These are phyloP conservation scores for Kluyveromyces sp. DNA, from an alignment of 1,139 yeast genomes.

Conservation along the genomic window DNA sequence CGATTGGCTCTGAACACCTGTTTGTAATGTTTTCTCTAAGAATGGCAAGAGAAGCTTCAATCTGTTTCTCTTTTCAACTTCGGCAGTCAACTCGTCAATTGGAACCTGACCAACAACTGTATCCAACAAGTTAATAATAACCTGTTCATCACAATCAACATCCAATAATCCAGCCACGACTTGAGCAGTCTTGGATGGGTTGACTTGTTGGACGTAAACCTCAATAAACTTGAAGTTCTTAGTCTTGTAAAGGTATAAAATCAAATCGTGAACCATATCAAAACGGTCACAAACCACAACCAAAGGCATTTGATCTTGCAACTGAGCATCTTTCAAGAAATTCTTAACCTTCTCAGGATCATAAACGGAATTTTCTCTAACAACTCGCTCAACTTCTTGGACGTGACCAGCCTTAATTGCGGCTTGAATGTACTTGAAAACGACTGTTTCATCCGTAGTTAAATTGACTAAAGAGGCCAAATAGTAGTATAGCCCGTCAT, in stretches of 20 bases:
- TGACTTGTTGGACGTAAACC: constrained; percentile 95
- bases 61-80: constrained; percentile 94
- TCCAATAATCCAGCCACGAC: constrained; percentile 94
- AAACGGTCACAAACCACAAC: constrained; percentile 94
- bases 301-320: constrained; percentile 93
- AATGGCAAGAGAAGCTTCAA: constrained; percentile 86
- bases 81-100: constrained; percentile 77
- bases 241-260: constrained; percentile 87
- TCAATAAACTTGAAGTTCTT: constrained; percentile 94
- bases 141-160: constrained; percentile 91
- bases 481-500: constrained; percentile 91
- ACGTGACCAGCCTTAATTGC: constrained; percentile 87
- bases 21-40: constrained; percentile 79
- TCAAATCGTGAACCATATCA: constrained; percentile 86
- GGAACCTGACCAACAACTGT: constrained; percentile 96
- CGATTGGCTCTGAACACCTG: constrained; percentile 87
- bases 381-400: constrained; percentile 92
- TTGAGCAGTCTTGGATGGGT: constrained; percentile 92
- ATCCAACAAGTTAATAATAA: constrained; percentile 71
- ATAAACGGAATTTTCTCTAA: constrained; percentile 87
- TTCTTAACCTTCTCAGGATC: constrained; percentile 97
- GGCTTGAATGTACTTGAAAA: constrained; percentile 89
- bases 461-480: constrained; percentile 88
- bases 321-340: constrained; percentile 86
- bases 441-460: constrained; percentile 92